These are phyloP conservation scores for Asterella californica DNA, from an alignment of 225 moss, liverwort and hornwort species.

Conservation along the genomic window DNA sequence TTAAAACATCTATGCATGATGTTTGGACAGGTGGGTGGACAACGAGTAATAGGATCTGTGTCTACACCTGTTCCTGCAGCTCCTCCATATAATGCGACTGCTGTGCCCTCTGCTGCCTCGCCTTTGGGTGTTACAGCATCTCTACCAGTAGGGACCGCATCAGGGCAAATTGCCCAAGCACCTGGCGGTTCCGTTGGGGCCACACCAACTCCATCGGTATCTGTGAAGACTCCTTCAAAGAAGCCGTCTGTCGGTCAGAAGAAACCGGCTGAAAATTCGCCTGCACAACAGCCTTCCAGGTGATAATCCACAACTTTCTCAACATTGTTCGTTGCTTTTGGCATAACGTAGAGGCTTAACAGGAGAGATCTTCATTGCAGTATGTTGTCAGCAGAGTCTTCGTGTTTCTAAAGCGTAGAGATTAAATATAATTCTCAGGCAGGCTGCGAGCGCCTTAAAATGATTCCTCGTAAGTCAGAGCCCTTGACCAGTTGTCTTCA, in stretches of 20 bases:
- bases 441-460: too few relatives aligned
- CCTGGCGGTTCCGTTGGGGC: slow-evolving; percentile 28
- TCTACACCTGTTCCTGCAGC: slow-evolving; percentile 27
- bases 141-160: slow-evolving; percentile 29
- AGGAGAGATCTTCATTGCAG: neutral
- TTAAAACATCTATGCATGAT: neutral
- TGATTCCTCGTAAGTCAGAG: too few relatives aligned
- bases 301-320: slow-evolving; percentile 10
- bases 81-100: slow-evolving; percentile 25
- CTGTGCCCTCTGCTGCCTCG: slow-evolving; percentile 21
- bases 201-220: slow-evolving; percentile 25
- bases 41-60: slow-evolving; percentile 34
- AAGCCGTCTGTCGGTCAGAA: slow-evolving; percentile 76
- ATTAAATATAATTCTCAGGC: neutral
- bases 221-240: slow-evolving; percentile 68
- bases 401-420: too few relatives aligned
- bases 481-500: too few relatives aligned
- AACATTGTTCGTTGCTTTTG: neutral
- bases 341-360: neutral
- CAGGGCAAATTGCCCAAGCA: slow-evolving; percentile 33
- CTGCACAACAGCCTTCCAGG: slow-evolving; percentile 76
- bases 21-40: slow-evolving; percentile 51
- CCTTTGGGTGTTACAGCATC: slow-evolving; percentile 23
- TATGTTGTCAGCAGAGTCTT: neutral
- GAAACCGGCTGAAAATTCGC: slow-evolving; percentile 65